Percentiles rank a stretch among this genome's conserved stretches.
Conservation (phyloP, 306 rosid species). For the Trichosanthes cucumerina region DNA sequence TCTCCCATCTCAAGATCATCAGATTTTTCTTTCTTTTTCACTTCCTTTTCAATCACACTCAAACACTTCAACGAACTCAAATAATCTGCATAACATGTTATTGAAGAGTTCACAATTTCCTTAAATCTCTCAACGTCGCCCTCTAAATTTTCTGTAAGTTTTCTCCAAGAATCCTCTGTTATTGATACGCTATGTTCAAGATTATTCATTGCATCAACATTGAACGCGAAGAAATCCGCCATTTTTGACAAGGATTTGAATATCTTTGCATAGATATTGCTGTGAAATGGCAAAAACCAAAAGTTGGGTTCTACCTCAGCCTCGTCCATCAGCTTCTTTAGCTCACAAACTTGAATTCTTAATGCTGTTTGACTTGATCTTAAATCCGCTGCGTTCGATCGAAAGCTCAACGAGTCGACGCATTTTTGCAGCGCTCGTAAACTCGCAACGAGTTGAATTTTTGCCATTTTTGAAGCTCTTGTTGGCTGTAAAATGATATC, state of each 20-base stretch:
- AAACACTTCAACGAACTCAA: constrained; percentile 28
- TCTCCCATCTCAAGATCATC: constrained; percentile 47
- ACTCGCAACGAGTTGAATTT: constrained; percentile 28
- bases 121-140: constrained; percentile 34
- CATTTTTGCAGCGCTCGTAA: constrained; percentile 28
- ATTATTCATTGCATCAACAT: constrained; percentile 22
- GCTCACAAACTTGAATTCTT: constrained; percentile 22
- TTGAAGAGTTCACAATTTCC: constrained; percentile 24
- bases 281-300: constrained; percentile 51
- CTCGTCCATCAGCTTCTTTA: constrained; percentile 31
- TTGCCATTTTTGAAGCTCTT: constrained; percentile 43
- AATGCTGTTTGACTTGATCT: constrained; percentile 24
- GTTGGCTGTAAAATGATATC: constrained; percentile 46
- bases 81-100: constrained; percentile 22
- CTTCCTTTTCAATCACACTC: constrained; percentile 22
- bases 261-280: constrained; percentile 31
- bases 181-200: constrained; percentile 17
- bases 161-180: constrained; percentile 21
- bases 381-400: neutral
- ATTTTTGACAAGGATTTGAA: constrained; percentile 32
- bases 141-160: constrained; percentile 17
- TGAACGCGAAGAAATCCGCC: constrained; percentile 33
- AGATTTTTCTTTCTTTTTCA: constrained; percentile 17
- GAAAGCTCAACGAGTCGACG: constrained; percentile 25
- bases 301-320: constrained; percentile 62